phyloP scores from a whole-genome alignment of 192 early-diverging fungal species.

The Podila epicladia region DNA sequence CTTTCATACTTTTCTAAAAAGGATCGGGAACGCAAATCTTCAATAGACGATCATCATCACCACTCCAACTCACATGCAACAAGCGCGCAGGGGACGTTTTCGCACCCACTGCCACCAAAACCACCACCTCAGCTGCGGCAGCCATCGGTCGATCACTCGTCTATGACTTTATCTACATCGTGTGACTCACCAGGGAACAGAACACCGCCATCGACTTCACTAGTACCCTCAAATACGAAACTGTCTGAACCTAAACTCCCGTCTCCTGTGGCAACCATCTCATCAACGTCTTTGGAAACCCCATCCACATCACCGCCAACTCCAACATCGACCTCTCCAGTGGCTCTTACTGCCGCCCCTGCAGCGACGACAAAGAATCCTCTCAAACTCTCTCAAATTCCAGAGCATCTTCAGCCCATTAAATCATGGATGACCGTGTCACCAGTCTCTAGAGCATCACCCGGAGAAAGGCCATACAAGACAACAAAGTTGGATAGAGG shows the following conservation, averaged over 20 bases:
- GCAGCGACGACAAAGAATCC: slow-evolving; percentile 12
- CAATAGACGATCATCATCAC: slow-evolving; percentile 33
- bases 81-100: slow-evolving; percentile 10
- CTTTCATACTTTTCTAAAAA: slow-evolving; percentile 43
- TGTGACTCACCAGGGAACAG: not conserved
- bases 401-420: slow-evolving; percentile 26
- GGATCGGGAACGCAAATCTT: slow-evolving; percentile 41
- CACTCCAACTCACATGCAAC: slow-evolving; percentile 2
- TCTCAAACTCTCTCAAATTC: slow-evolving; percentile 39
- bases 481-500: slow-evolving; percentile 12
- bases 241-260: not conserved
- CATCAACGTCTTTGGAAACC: not conserved
- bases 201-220: not conserved
- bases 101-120: slow-evolving; percentile 46
- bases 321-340: not conserved
- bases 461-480: slow-evolving; percentile 12
- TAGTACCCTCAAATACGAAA: not conserved
- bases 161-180: slow-evolving; percentile 4
- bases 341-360: not conserved
- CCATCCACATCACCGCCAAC: slow-evolving; percentile 1
- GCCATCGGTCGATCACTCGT: slow-evolving; percentile 14
- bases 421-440: slow-evolving; percentile 47
- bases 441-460: slow-evolving; percentile 21
- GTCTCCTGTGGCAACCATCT: not conserved
- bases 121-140: slow-evolving; percentile 29